These are phyloP conservation scores for Cadophora gregata DNA, from an alignment of 2,329 filamentous ascomycete genomes.

Conservation along the genomic window DNA sequence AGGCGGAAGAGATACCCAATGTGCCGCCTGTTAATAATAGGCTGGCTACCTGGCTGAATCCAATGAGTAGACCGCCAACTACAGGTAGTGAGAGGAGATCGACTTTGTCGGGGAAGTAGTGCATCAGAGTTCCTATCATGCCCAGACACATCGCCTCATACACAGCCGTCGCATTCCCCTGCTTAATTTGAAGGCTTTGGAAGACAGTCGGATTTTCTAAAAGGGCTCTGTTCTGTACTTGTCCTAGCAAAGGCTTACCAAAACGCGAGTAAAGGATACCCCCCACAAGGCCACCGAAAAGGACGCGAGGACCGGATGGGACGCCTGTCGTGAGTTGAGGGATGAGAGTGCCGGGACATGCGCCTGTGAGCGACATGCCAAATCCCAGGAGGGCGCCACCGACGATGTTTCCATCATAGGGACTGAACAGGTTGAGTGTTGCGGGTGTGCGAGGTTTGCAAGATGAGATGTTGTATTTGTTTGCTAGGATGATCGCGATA, in stretches of 20 bases:
- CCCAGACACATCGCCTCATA: slow-evolving; percentile 35
- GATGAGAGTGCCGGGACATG: slow-evolving; percentile 69
- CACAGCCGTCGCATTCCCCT: slow-evolving; percentile 20
- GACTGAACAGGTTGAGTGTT: slow-evolving; percentile 51
- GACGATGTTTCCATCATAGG: slow-evolving; percentile 68
- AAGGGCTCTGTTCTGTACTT: not conserved
- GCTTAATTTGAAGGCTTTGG: slow-evolving; percentile 24
- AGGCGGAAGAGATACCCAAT: slow-evolving; percentile 66
- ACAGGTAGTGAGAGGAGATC: slow-evolving; percentile 36
- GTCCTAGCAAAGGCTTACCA: slow-evolving; percentile 8
- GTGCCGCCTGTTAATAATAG: slow-evolving; percentile 58
- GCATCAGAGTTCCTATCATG: slow-evolving; percentile 20
- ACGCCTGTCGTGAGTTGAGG: slow-evolving; percentile 56
- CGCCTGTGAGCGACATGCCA: slow-evolving; percentile 70
- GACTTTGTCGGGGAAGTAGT: slow-evolving; percentile 18
- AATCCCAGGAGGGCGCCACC: slow-evolving; percentile 66
- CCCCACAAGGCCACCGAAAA: slow-evolving; percentile 60
- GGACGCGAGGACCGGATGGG: slow-evolving; percentile 46
- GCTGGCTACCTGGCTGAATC: slow-evolving; percentile 61
- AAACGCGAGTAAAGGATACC: slow-evolving; percentile 54
- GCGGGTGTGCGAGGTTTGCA: slow-evolving; percentile 35
- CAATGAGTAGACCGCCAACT: slow-evolving; percentile 63
- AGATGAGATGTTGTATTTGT: slow-evolving; percentile 48
- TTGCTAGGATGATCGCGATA: slow-evolving; percentile 54
- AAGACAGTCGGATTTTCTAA: slow-evolving; percentile 33